phyloP scores from a whole-genome alignment of 345 rosid species.

The Gossypioides kirkii region DNA sequence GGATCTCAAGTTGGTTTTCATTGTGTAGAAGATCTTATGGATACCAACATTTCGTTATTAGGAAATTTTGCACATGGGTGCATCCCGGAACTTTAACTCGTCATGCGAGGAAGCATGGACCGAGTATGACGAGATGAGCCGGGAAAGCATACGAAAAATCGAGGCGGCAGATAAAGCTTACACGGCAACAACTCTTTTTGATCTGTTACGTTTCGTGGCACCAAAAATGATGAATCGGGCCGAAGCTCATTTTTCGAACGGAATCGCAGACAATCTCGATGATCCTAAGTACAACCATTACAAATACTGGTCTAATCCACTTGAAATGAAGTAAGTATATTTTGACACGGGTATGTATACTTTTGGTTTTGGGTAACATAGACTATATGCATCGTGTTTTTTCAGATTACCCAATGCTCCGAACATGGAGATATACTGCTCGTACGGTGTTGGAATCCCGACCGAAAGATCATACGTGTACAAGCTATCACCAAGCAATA shows the following conservation, averaged over 20 bases:
- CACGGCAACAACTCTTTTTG: slow-evolving; percentile 43
- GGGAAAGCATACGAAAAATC: slow-evolving; percentile 35
- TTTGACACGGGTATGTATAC: no score
- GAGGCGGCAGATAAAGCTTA: slow-evolving; percentile 48
- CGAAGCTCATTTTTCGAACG: slow-evolving; percentile 75
- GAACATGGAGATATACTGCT: slow-evolving; percentile 59
- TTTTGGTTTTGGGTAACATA: neutral
- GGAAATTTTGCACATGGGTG: slow-evolving; percentile 24
- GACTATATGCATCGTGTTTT: neutral
- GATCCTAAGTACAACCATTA: slow-evolving; percentile 55
- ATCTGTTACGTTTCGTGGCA: slow-evolving; percentile 53
- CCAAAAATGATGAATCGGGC: slow-evolving; percentile 63
- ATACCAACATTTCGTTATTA: slow-evolving; percentile 10
- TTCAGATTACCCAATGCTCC: slow-evolving; percentile 66
- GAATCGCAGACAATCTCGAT: slow-evolving; percentile 56
- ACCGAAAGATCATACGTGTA: slow-evolving; percentile 64
- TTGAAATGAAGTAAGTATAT: slow-evolving; percentile 53
- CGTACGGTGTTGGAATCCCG: slow-evolving; percentile 69
- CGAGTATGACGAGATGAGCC: slow-evolving; percentile 52
- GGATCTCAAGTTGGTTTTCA: neutral
- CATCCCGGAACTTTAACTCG: slow-evolving; percentile 15
- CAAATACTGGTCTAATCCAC: slow-evolving; percentile 77
- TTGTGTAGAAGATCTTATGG: neutral
- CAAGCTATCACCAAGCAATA: slow-evolving; percentile 37
- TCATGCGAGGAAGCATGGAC: slow-evolving; percentile 50